Evolutionary conservation across 1,284 basidiomycete species (phyloP).

Genomic region (Microbotryum lychnidis-dioicae): DNA sequence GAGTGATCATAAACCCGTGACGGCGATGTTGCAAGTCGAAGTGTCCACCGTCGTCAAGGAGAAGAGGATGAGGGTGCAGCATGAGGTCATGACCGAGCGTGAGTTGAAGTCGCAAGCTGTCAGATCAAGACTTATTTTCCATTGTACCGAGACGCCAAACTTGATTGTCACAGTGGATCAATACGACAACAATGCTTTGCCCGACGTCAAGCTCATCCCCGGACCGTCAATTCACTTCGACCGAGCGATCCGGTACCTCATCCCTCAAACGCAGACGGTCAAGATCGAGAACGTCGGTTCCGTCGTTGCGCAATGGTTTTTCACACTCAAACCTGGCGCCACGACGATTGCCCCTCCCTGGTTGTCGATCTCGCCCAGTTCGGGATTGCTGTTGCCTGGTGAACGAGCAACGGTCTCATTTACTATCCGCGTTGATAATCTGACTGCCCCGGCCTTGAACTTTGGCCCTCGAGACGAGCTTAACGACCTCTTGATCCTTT

Average conservation of each 20-base stretch:
- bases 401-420: conserved; percentile 8
- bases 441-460: background rate
- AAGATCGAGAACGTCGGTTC: conserved; percentile 19
- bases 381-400: conserved; percentile 17
- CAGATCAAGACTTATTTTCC: too few species aligned
- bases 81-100: conserved; percentile 14
- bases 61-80: conserved; percentile 8
- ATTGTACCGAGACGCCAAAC: too few species aligned
- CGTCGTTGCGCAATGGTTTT: conserved; percentile 18
- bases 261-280: conserved; percentile 1
- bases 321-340: conserved; percentile 10
- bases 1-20: conserved; percentile 33
- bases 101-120: background rate
- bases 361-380: conserved; percentile 13
- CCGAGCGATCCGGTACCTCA: background rate
- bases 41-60: conserved; percentile 10
- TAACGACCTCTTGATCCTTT: conserved; percentile 22
- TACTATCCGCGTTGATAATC: conserved; percentile 13
- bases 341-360: conserved; percentile 11
- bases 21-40: conserved; percentile 17
- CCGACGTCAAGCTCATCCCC: conserved; percentile 23
- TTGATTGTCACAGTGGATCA: conserved; percentile 2
- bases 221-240: conserved; percentile 19
- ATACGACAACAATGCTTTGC: conserved; percentile 4
- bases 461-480: conserved; percentile 9